phyloP scores from a whole-genome alignment of 306 rosid genomes.

The Datisca glomerata region DNA sequence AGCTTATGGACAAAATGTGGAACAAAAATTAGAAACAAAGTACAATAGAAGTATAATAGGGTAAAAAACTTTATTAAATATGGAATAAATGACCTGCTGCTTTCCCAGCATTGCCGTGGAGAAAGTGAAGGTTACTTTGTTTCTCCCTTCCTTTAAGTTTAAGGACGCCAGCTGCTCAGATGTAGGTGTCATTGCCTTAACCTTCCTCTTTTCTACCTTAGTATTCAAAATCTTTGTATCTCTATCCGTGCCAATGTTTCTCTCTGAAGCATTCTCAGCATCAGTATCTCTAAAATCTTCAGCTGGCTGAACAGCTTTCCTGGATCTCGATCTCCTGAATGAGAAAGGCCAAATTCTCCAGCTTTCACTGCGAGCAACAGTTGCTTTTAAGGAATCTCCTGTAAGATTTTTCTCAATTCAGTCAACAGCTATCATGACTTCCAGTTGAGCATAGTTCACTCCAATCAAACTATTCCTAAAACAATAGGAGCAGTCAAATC shows the following conservation, averaged over 20 bases:
- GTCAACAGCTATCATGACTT: slow-evolving; percentile 29
- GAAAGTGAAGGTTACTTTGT: slow-evolving; percentile 69
- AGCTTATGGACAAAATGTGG: no score
- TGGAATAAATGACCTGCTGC: slow-evolving; percentile 45
- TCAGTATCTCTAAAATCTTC: slow-evolving; percentile 22
- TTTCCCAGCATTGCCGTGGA: slow-evolving; percentile 59
- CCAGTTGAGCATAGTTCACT: slow-evolving; percentile 14
- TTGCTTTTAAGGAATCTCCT: slow-evolving; percentile 42
- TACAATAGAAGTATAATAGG: slow-evolving; percentile 6
- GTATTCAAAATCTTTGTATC: slow-evolving; percentile 18
- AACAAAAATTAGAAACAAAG: slow-evolving; percentile 3
- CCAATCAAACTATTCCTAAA: slow-evolving; percentile 25
- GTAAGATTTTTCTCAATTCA: slow-evolving; percentile 32
- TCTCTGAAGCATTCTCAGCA: slow-evolving; percentile 30
- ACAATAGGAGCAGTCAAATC: slow-evolving; percentile 20
- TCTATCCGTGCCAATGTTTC: slow-evolving; percentile 13
- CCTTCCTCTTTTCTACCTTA: slow-evolving; percentile 27
- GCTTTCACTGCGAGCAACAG: slow-evolving; percentile 33
- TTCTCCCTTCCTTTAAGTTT: slow-evolving; percentile 79
- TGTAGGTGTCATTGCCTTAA: slow-evolving; percentile 51
- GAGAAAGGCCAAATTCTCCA: slow-evolving; percentile 88
- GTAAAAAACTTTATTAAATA: no score
- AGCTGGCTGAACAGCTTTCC: slow-evolving; percentile 23
- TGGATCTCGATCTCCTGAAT: slow-evolving; percentile 35
- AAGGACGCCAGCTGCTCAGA: slow-evolving; percentile 86